phyloP scores from a whole-genome alignment of 352 stramenopile species.

The Blastocystis sp. region DNA sequence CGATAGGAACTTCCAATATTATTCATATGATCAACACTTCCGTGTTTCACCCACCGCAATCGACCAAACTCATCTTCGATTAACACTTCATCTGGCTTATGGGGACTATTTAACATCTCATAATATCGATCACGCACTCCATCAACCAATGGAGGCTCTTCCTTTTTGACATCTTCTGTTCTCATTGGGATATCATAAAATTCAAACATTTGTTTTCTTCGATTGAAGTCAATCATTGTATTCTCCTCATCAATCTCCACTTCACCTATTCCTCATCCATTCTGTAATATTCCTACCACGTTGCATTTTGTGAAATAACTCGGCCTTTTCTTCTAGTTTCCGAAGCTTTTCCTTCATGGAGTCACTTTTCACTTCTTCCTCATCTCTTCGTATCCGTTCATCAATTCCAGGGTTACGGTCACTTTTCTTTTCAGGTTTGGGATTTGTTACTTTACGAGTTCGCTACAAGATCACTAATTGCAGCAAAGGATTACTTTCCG shows the following conservation, averaged over 20 bases:
- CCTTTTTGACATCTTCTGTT: neutral
- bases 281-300: neutral
- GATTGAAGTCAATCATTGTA: slow-evolving; percentile 28
- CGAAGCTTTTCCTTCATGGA: slow-evolving; percentile 30
- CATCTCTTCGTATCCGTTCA: slow-evolving; percentile 27
- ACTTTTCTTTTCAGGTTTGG: neutral
- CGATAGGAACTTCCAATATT: slow-evolving; percentile 40
- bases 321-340: slow-evolving; percentile 18
- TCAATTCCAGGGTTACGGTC: slow-evolving; percentile 28
- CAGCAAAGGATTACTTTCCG: neutral
- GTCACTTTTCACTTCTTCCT: slow-evolving; percentile 19
- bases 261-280: slow-evolving; percentile 6
- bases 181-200: slow-evolving; percentile 2
- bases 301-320: slow-evolving; percentile 25
- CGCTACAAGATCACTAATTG: neutral
- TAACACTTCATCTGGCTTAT: slow-evolving; percentile 30
- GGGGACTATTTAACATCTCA: slow-evolving; percentile 20
- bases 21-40: slow-evolving; percentile 46
- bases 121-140: neutral
- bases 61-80: slow-evolving; percentile 55
- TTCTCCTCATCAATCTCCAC: neutral
- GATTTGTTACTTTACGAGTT: slow-evolving; percentile 24
- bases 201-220: slow-evolving; percentile 52
- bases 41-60: slow-evolving; percentile 29
- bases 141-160: neutral